A percentile compares a stretch with the other conserved stretches of the same genome.
Conservation (phyloP, 306 rosid genomes). For the Casuarina equisetifolia region DNA sequence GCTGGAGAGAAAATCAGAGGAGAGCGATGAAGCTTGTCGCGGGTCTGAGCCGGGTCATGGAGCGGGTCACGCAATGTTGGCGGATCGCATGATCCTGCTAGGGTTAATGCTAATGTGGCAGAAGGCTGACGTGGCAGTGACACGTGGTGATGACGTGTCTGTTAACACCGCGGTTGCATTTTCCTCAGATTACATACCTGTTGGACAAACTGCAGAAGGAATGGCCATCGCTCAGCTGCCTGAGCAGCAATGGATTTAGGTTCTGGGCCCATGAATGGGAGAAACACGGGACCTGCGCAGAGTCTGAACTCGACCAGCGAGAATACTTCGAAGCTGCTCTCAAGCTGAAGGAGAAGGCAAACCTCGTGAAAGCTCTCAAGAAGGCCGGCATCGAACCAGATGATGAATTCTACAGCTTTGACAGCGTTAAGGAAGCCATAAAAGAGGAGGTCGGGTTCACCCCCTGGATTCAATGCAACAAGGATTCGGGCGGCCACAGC, state of each 20-base stretch:
- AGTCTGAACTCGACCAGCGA: conserved; percentile 63
- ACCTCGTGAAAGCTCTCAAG: conserved; percentile 56
- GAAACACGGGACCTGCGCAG: conserved; percentile 83
- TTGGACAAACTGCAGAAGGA: conserved; percentile 42
- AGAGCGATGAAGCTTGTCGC: too few species aligned
- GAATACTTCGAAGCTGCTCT: conserved; percentile 68
- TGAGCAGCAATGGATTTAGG: conserved; percentile 71
- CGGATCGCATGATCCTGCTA: too few species aligned
- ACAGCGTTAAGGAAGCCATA: conserved; percentile 44
- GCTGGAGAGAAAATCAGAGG: too few species aligned
- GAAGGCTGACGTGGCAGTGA: too few species aligned
- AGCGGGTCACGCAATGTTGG: too few species aligned
- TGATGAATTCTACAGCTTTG: conserved; percentile 53
- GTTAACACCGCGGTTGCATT: too few species aligned
- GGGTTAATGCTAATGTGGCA: too few species aligned
- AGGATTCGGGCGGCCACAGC: conserved; percentile 40
- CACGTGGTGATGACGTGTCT: too few species aligned
- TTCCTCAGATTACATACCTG: conserved; percentile 51
- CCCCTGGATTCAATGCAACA: conserved; percentile 64
- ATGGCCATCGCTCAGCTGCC: conserved; percentile 91
- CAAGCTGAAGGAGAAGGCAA: conserved; percentile 49
- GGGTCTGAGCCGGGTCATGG: too few species aligned
- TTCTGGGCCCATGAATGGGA: conserved; percentile 96
- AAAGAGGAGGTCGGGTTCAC: conserved; percentile 43
- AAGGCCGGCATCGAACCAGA: conserved; percentile 61